Conservation (phyloP, 2,329 filamentous ascomycete genomes). For the Calonectria pseudoreteaudii region DNA sequence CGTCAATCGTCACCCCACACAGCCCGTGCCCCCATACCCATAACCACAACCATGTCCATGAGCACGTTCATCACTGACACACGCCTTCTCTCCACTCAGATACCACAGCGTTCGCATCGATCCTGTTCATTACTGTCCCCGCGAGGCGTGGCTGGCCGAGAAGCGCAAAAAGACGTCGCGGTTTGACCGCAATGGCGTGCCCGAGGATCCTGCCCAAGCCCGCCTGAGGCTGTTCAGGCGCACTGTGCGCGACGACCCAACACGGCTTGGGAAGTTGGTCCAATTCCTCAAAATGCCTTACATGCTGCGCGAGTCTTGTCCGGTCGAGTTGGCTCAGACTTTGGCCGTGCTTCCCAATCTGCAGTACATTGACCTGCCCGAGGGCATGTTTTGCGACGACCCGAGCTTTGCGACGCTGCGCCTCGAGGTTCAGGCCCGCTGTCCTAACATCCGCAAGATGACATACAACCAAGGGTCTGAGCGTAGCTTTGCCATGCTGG, state of each 20-base stretch:
- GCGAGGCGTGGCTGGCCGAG: constrained; percentile 84
- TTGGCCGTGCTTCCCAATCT: constrained; percentile 88
- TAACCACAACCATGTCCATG: neutral
- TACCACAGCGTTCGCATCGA: constrained; percentile 94
- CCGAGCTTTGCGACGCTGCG: constrained; percentile 79
- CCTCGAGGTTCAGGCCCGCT: constrained; percentile 86
- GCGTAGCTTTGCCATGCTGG: constrained; percentile 77
- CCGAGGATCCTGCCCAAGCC: constrained; percentile 81
- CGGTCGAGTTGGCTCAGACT: constrained; percentile 85
- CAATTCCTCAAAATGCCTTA: constrained; percentile 90
- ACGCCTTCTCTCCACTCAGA: constrained; percentile 55
- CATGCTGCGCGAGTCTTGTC: constrained; percentile 91
- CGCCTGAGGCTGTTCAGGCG: constrained; percentile 84
- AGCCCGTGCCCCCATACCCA: constrained; percentile 7
- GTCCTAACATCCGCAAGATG: constrained; percentile 90
- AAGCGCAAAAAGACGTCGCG: constrained; percentile 80
- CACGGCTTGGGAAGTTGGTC: constrained; percentile 75
- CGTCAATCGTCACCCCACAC: constrained; percentile 4
- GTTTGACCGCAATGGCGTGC: constrained; percentile 81
- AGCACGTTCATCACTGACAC: constrained; percentile 26
- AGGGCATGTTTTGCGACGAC: constrained; percentile 88
- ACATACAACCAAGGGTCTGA: constrained; percentile 84
- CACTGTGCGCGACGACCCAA: constrained; percentile 82
- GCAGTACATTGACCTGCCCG: constrained; percentile 89
- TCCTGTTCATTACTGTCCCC: constrained; percentile 92